Evolutionary conservation across 441 rosid species (phyloP).

Genomic region (Pelargonium myrrhifolium): DNA sequence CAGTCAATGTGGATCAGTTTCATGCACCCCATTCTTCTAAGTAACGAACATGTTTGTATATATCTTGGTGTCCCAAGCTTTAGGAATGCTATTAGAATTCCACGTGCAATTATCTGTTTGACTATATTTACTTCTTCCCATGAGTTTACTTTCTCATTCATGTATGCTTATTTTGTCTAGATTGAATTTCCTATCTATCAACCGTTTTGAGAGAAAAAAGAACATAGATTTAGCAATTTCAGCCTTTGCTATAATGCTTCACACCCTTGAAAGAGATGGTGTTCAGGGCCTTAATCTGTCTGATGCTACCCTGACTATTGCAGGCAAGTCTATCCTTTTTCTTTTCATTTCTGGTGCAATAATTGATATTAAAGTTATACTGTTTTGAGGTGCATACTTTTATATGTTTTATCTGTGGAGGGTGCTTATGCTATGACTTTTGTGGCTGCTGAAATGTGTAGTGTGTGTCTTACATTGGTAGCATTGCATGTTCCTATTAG

Average conservation of each 20-base stretch:
- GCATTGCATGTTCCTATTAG: not conserved
- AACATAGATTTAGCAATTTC: constrained; percentile 69
- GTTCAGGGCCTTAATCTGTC: constrained; percentile 18
- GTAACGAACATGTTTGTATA: constrained; percentile 40
- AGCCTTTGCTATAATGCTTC: constrained; percentile 61
- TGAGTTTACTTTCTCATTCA: not conserved
- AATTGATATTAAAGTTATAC: not conserved
- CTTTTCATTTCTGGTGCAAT: not conserved
- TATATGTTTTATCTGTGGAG: not conserved
- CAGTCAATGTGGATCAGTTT: constrained; percentile 77
- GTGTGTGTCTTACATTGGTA: not conserved
- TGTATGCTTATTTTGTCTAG: constrained; percentile 31
- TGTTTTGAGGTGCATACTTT: constrained; percentile 1
- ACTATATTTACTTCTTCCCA: not conserved
- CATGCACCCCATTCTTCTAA: constrained; percentile 43
- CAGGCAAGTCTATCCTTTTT: constrained; percentile 37
- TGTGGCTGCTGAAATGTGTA: not conserved
- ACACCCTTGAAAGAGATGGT: constrained; percentile 31
- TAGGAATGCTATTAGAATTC: constrained; percentile 11
- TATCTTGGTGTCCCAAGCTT: constrained; percentile 22
- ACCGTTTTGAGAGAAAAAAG: constrained; percentile 78
- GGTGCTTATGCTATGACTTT: not conserved
- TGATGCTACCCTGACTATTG: constrained; percentile 54
- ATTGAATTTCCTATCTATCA: constrained; percentile 74
- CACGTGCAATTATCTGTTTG: not conserved